Percentiles rank a stretch among this genome's conserved stretches.
phyloP scores from a whole-genome alignment of 306 rosid genomes.

The Vachellia collinsii region DNA sequence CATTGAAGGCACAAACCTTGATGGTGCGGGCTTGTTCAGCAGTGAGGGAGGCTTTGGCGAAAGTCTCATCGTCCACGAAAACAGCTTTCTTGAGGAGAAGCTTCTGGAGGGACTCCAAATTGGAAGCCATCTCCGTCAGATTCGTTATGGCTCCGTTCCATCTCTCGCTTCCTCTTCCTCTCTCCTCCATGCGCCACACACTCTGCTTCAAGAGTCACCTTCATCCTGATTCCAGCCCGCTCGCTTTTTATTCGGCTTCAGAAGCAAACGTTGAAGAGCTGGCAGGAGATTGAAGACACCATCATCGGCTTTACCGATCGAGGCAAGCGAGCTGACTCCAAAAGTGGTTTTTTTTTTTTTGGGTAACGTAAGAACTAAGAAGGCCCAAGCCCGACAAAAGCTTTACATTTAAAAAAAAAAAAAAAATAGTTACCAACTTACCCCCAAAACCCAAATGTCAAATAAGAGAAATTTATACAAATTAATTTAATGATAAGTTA shows the following conservation, averaged over 20 bases:
- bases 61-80: conserved; percentile 84
- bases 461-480: too few relatives aligned
- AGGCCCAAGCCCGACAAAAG: too few relatives aligned
- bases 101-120: conserved; percentile 81
- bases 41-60: conserved; percentile 56
- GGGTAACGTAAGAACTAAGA: too few relatives aligned
- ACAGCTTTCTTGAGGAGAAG: conserved; percentile 83
- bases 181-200: conserved; percentile 57
- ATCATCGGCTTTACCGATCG: too few relatives aligned
- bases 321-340: too few relatives aligned
- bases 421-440: too few relatives aligned
- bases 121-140: conserved; percentile 82
- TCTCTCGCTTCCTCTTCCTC: conserved; percentile 69
- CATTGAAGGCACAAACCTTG: conserved; percentile 42
- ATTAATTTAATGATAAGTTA: too few relatives aligned
- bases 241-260: background rate
- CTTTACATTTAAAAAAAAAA: too few relatives aligned
- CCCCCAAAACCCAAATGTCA: too few relatives aligned
- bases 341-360: too few relatives aligned
- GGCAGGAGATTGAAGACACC: too few relatives aligned
- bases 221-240: background rate
- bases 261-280: too few relatives aligned
- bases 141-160: conserved; percentile 87
- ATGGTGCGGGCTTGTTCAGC: conserved; percentile 88
- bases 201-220: background rate